Base-by-base conservation (phyloP, 2,329 filamentous ascomycete species). In the Trichoderma cornu-damae region DNA sequence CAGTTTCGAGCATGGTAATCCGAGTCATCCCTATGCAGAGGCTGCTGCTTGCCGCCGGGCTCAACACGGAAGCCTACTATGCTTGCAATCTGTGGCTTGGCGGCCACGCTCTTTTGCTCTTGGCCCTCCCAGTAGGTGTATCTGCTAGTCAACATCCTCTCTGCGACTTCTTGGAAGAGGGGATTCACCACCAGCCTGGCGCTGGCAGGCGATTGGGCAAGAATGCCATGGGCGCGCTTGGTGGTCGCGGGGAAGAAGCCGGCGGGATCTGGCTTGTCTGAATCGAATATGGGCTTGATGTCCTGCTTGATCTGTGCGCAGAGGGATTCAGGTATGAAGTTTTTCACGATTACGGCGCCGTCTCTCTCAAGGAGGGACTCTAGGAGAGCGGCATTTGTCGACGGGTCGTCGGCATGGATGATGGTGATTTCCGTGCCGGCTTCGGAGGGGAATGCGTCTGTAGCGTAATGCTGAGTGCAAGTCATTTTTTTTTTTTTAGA, bases 201-300 rank as follows among this genome's bases (percentile, higher is more conserved):
- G 26, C 72, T 74, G 1, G 65, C 68, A 32, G 72, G 68, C 0
- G 73, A 75, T 8, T 69, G 65, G 3, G 64, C 70, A 12, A 76
- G 59, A 16, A 76, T 59, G 2, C 74, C 72, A 1, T 70, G 70
- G 0, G 73, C 73, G 18, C 74, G 66, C 58, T 73, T 70, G 0
- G 71, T 75, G 0, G 72, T 75, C 2, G 60, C 56, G 2, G 73
- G 72, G 40, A 75, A 75, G 65, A 75, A 74, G 6, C 73, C 73
- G 18, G 67, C 70, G 28, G 65, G 62, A 60, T 75, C 73, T 14
- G 65, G 64, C 1, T 60, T 61, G 59, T 75, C 72, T 3, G 63
- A 63, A 54, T 74, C 71, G 32, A 74, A 74, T 37, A 68, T 60
- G 0, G 73, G 67, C 30, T 70, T 70, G 6, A 75, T 67, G 16